Evolutionary conservation across 2,329 filamentous ascomycete genomes (phyloP), one percentile per base, ranked within the genome.

Genomic region (Coleophoma cylindrospora): DNA sequence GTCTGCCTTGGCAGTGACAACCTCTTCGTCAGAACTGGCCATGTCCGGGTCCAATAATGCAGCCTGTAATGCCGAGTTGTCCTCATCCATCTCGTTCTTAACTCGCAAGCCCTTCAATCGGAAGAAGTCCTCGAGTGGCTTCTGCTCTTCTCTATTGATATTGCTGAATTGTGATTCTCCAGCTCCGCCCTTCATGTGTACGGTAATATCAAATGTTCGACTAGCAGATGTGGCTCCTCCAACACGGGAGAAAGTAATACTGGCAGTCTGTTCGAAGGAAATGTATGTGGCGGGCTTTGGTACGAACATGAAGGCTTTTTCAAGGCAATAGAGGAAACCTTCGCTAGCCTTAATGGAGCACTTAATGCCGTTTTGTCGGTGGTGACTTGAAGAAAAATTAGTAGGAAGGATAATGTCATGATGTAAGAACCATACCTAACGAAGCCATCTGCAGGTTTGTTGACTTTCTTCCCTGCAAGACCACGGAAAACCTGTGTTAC

Each of bases 311-410:
- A 99, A 95, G 8, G 91, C 92, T 73, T 96, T 96, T 71, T 99
- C 94, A 59, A 99, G 74, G 68, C 91, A 96, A 80, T 95, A 99
- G 46, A 99, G 76, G 66, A 96, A 91, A 53, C 95, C 94, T 73
- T 99, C 94, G 69, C 95, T 96, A 48, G 95, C 95, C 73, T 99
- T 99, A 81, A 99, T 96, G n/a, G 91, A 95, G 71, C 94, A 99
- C 74, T 99, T 99, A 71, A 99, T 95, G 51, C 94, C 94, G 59
- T 86, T 89, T 69, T 96, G 91, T 63, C 87, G 84, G 67, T 96
- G 91, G 72, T 97, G 94, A 59, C 88, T 82, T 2, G 47, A 7
- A 21, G 37, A 27, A 8, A 32, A 15, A 57, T 71, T 55, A 71
- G 66, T 45, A 40, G 17, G 50, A 36, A 21, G 47, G 27, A 22